Conservation (phyloP, 768 basidiomycete species). For the Boletus coccyginus region DNA sequence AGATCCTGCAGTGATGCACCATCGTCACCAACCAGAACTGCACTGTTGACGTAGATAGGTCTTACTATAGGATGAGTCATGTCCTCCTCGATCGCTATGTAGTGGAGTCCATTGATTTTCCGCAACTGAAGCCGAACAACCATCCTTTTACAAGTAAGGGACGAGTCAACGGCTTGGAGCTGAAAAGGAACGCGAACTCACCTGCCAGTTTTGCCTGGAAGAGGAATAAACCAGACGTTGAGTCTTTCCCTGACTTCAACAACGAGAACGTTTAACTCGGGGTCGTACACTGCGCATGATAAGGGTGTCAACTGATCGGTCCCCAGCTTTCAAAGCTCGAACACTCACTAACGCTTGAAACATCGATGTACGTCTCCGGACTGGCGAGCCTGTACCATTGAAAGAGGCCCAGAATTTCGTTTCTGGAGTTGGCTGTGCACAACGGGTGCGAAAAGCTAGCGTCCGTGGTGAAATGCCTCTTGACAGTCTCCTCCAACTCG, state of each 20-base stretch:
- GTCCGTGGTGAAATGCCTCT: constrained; percentile 51
- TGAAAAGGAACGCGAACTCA: constrained; percentile 21
- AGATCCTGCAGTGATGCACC: constrained; percentile 16
- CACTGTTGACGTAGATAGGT: neutral
- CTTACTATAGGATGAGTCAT: constrained; percentile 53
- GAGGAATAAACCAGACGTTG: constrained; percentile 47
- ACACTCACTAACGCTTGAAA: constrained; percentile 45
- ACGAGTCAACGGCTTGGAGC: neutral
- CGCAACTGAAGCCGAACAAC: constrained; percentile 51
- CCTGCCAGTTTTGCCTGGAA: constrained; percentile 46
- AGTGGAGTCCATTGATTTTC: constrained; percentile 38
- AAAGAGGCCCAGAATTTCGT: constrained; percentile 50
- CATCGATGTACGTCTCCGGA: constrained; percentile 42
- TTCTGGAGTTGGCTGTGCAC: constrained; percentile 53
- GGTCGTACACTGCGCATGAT: constrained; percentile 46
- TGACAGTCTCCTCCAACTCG: constrained; percentile 45
- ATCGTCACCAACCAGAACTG: neutral
- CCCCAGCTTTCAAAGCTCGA: neutral
- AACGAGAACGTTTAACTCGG: constrained; percentile 37
- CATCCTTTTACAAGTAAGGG: constrained; percentile 32
- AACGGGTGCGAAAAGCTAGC: constrained; percentile 60
- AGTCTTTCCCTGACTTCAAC: constrained; percentile 49
- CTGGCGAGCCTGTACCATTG: constrained; percentile 70
- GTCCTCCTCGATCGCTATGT: constrained; percentile 57
- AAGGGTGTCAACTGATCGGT: neutral